Base-by-base conservation (phyloP, 73 alveolate genomes). In the Symbiodinium natans region DNA sequence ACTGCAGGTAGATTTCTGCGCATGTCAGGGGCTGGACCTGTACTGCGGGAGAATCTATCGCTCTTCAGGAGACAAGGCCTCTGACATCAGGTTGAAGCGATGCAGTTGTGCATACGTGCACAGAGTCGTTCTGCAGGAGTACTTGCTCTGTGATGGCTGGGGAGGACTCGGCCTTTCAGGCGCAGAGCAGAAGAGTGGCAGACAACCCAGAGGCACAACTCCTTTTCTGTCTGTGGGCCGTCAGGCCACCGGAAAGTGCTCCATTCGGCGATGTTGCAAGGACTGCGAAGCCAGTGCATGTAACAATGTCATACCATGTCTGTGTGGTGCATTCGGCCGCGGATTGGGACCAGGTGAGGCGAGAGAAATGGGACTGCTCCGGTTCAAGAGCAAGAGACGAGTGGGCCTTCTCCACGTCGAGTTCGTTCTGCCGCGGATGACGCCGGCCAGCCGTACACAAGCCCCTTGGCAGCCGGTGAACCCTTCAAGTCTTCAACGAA, bases 331-430 rank as follows among this genome's bases (percentile, higher is more conserved):
- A 46, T 46, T 13, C 23, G 71, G 23, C 71, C 23, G 71, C 71
- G 23, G 7, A 15, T 29, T 52, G 71, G 17, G n/a, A n/a, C n/a
- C 80, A 63, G 74, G 75, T 40, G 88, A 71, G 29, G 46, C 88
- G n/a, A 77, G 96, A 27, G 96, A 90, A 85, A 90, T 90, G 96
- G 96, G 96, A 29, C 29, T 82, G 77, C 41, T 90, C 13, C 88
- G 75, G 33, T 71, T 90, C 40, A 84, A 85, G 88, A 90, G 88
- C 86, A 90, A 90, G 87, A 56, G 96, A 29, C 74, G 96, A 27
- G 52, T 90, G 48, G 96, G 96, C 75, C 74, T 68, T 17, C 42
- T 59, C 77, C 88, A 90, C 41, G n/a, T 90, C 77, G 96, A 90
- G 46, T 90, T 90, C 41, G 96, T 73, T 77, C 68, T 90, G 96